Conservation (phyloP, 2,329 filamentous ascomycete species). For the Aspergillus sp. region DNA sequence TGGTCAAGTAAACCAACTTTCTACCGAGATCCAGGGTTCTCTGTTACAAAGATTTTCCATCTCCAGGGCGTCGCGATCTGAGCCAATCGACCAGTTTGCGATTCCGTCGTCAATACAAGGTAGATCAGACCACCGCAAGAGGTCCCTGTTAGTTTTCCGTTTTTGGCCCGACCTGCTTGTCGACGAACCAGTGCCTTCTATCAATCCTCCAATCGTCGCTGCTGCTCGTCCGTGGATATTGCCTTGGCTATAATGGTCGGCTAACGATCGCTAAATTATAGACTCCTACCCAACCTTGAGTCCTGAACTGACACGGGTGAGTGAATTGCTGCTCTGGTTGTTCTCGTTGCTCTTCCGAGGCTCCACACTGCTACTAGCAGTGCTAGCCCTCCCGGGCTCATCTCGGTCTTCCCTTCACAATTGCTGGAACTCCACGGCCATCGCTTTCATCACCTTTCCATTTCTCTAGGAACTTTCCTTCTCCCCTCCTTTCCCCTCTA, state of each 20-base stretch:
- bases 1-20: not conserved
- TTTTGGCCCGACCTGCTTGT: conserved; percentile 8
- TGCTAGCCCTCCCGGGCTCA: conserved; percentile 22
- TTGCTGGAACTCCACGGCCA: conserved; percentile 19
- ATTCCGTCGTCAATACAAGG: conserved; percentile 2
- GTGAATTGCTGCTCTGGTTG: conserved; percentile 8
- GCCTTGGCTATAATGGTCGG: conserved; percentile 8
- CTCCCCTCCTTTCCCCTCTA: conserved; percentile 5
- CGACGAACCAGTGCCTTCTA: conserved; percentile 11
- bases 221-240: conserved; percentile 7
- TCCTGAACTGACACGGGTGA: conserved; percentile 5
- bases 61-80: not conserved
- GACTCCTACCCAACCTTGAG: conserved; percentile 3
- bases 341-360: conserved; percentile 22
- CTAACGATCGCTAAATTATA: conserved; percentile 9
- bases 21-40: not conserved
- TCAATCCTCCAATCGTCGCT: conserved; percentile 17
- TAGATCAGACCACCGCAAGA: conserved; percentile 9
- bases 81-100: not conserved
- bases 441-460: conserved; percentile 17
- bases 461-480: conserved; percentile 13
- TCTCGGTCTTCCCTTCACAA: conserved; percentile 23
- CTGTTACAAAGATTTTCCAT: not conserved
- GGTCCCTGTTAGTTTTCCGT: conserved; percentile 9
- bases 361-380: conserved; percentile 18